Evolutionary conservation across 176 grass and related monocot genomes (phyloP).

Genomic region (Metroxylon sagu): DNA sequence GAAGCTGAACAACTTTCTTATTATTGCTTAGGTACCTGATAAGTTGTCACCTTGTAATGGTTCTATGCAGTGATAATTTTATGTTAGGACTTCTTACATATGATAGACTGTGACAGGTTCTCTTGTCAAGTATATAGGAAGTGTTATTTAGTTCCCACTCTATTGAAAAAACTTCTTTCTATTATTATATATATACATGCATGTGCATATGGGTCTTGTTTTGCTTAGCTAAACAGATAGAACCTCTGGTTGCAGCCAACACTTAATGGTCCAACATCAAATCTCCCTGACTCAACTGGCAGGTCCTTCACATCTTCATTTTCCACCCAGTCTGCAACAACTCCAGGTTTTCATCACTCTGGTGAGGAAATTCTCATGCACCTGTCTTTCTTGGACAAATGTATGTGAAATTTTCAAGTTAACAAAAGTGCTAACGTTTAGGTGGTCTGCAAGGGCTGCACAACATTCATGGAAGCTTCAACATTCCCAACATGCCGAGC

Average conservation of each 20-base stretch:
- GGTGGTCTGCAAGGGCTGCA: constrained; percentile 54
- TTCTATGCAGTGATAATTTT: too few species aligned
- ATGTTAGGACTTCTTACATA: too few species aligned
- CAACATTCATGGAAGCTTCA: constrained; percentile 80
- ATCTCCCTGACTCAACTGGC: constrained; percentile 74
- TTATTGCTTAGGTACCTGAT: too few species aligned
- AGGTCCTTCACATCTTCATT: constrained; percentile 66
- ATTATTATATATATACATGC: too few species aligned
- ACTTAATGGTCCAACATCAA: constrained; percentile 62
- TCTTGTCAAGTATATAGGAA: too few species aligned
- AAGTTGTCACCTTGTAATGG: too few species aligned
- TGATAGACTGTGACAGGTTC: too few species aligned
- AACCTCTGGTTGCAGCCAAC: constrained; percentile 45
- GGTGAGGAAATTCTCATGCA: constrained; percentile 30
- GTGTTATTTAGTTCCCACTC: too few species aligned
- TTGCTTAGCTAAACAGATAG: too few species aligned
- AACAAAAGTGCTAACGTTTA: neutral
- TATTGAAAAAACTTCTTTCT: too few species aligned
- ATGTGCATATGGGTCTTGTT: too few species aligned
- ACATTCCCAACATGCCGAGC: constrained; percentile 68
- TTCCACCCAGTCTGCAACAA: constrained; percentile 62
- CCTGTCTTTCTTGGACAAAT: neutral
- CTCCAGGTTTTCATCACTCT: constrained; percentile 82
- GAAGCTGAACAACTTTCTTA: too few species aligned
- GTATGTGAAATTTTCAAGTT: neutral